Conservation (phyloP, 2,329 filamentous ascomycete species). For the Claviceps citrina region DNA sequence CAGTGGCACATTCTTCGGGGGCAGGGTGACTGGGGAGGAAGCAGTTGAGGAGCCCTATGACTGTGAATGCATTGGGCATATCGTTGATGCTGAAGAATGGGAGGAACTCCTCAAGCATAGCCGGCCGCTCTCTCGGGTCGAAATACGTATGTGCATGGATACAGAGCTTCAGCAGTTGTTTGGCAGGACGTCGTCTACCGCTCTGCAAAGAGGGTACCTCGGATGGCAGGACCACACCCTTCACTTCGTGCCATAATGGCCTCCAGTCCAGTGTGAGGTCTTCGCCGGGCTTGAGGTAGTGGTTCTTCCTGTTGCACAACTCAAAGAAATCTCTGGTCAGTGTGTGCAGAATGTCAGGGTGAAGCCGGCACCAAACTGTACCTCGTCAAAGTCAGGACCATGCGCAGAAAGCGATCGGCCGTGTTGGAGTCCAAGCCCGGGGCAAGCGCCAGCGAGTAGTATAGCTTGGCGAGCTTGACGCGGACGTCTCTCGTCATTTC, state of each 20-base stretch:
- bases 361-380: conserved; percentile 25
- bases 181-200: conserved; percentile 38
- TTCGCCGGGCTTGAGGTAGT: conserved; percentile 80
- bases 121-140: conserved; percentile 69
- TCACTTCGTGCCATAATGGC: conserved; percentile 83
- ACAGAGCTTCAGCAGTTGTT: conserved; percentile 70
- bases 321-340: conserved; percentile 2
- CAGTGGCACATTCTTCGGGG: conserved; percentile 52
- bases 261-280: conserved; percentile 90
- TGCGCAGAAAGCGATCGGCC: conserved; percentile 83
- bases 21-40: conserved; percentile 73
- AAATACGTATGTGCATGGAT: conserved; percentile 86
- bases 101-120: conserved; percentile 65
- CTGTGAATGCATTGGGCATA: conserved; percentile 80
- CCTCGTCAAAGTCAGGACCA: conserved; percentile 95
- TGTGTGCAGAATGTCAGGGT: not conserved
- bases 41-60: conserved; percentile 74
- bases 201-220: conserved; percentile 57
- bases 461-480: conserved; percentile 72
- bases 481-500: conserved; percentile 78
- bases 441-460: conserved; percentile 84
- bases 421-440: conserved; percentile 72
- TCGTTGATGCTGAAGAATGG: conserved; percentile 90
- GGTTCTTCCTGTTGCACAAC: conserved; percentile 53
- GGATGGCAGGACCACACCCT: conserved; percentile 71